Evolutionary conservation across 495 filamentous ascomycete species (phyloP), one percentile per base, ranked within the genome.

Genomic region (Cercophora sp.): DNA sequence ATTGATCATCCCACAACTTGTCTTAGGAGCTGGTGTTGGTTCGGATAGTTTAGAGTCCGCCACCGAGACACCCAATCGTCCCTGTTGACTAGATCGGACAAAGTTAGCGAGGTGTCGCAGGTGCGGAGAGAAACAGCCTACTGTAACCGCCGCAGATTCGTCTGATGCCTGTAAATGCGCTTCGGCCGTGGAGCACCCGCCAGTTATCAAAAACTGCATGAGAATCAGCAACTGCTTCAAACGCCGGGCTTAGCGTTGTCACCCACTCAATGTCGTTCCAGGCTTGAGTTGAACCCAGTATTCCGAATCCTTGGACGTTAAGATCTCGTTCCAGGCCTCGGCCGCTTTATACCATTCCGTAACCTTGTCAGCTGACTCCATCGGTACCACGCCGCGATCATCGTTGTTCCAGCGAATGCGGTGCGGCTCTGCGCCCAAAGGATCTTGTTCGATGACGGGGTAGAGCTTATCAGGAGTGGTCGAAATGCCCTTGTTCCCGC

Each of bases 401-500:
- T 88, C 86, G 48, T 90, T 89, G 61, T 97, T 97, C 92, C 92
- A 97, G 46, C 92, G 77, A 4, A 96, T 74, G 53, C 88, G 85
- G 32, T 80, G 67, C 41, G 92, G 60, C 29, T 63, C 59, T 0
- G 66, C 74, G 5, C 15, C 15, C 2, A 4, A 26, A 78, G 22
- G 63, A 5, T 76, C 74, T 10, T 54, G 10, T 45, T 73, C 71
- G n/a, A 97, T 63, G 3, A 96, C 87, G 0, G 89, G 89, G 54
- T 80, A 85, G 1, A 71, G 68, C 24, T 66, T 64, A 26, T 79
- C 75, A 3, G 91, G 87, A 48, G 85, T 76, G 59, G 96, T 90
- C 45, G 81, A 85, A 49, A 86, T 82, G 31, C 87, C 88, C 36
- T 85, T 77, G 57, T 96, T 96, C 2, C 92, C 92, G 51, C 85